Base-by-base conservation (phyloP, 2,329 filamentous ascomycete genomes). In the Sclerotinia trifoliorum region DNA sequence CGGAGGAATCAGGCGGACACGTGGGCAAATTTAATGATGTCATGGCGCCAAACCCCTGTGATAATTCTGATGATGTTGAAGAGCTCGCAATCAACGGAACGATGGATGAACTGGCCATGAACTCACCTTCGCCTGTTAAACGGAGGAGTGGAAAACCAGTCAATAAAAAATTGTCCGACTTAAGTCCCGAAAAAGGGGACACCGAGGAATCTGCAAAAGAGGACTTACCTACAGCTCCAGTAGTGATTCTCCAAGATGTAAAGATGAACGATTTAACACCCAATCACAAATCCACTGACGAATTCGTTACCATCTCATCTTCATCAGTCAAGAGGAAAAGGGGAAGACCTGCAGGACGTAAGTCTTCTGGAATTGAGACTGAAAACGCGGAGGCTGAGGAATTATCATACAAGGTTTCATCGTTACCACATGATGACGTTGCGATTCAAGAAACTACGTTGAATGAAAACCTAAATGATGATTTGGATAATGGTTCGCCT, bases 51-150 rank as follows among this genome's bases (percentile, higher is more conserved):
- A 29, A 19, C 17, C 8, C 15, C 15, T 48, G 29, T 5, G 5
- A 39, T 7, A 17, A 42, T 49, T 21, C 10, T 26, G 29, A 60
- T 7, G 19, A 11, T 49, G 1, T 49, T 21, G 46, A 35, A 26
- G 29, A 24, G 13, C 7, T 8, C 3, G 7, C 5, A 49, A 19
- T 49, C 21, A 24, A 49, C 7, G 44, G 39, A 17, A 26, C 60
- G 15, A 26, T 39, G 46, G 60, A 62, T 13, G 60, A 42, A 17
- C 6, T 42, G 17, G 26, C 32, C 8, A 6, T 32, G 1, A 63
- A 51, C 32, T 63, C 46, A 19, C 42, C 32, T 51, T 63, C 60
- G 15, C 60, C 60, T 13, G 44, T 48, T 15, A 66, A 66, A 17
- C 17, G 26, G 21, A 64, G 21, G 24, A 39, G 48, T 17, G 61